A percentile compares a stretch with the other conserved stretches of the same genome.
Conservation (phyloP, 2,329 filamentous ascomycete species). For the Botrytis porri region DNA sequence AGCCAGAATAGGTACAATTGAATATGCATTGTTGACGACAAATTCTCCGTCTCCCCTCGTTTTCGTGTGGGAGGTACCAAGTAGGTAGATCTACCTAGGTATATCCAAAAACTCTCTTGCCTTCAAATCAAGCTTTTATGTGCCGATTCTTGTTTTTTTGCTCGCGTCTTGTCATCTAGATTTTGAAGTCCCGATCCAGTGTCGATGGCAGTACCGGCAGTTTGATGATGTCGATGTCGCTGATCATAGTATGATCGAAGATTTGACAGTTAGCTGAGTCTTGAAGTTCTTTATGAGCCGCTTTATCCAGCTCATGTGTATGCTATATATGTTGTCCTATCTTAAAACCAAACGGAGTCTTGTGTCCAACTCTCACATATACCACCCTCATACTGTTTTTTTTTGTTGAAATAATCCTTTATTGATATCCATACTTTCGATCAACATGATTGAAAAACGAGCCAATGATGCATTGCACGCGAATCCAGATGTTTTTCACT, state of each 20-base stretch:
- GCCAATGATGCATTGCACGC: slow-evolving; percentile 26
- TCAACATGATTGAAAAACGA: slow-evolving; percentile 18
- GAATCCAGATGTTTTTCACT: slow-evolving; percentile 32
- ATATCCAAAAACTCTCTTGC: background rate
- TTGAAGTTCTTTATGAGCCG: background rate
- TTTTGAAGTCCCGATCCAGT: background rate
- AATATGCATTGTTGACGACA: background rate
- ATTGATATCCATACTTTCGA: background rate
- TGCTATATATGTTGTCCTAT: background rate
- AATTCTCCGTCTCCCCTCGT: background rate
- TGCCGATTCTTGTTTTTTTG: background rate
- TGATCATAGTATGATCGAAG: slow-evolving; percentile 6
- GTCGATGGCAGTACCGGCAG: background rate
- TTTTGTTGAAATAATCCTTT: background rate
- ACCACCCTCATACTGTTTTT: background rate
- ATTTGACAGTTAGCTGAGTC: background rate
- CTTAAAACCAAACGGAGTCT: accelerated
- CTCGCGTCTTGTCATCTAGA: background rate
- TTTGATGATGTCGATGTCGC: background rate
- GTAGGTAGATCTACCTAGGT: no score
- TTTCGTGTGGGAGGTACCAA: background rate
- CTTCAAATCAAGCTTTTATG: background rate
- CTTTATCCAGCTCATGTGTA: background rate
- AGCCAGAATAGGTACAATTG: no score
- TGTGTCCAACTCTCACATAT: background rate